phyloP scores from a whole-genome alignment of 208 protist genomes.

The Wallacemonas sp. region DNA sequence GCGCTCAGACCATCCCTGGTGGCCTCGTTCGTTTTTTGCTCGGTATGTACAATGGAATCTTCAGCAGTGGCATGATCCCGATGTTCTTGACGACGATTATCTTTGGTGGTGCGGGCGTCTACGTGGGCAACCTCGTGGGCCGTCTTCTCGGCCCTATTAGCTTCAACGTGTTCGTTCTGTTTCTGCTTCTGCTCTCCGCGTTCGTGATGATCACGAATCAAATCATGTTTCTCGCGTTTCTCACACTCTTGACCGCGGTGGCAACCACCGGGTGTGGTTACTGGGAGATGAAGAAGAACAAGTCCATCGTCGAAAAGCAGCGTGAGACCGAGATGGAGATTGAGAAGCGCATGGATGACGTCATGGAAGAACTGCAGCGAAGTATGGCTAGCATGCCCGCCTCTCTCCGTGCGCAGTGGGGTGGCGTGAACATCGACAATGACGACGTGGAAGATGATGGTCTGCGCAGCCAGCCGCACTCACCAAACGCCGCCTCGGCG shows the following conservation, averaged over 20 bases:
- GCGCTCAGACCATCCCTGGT: conserved; percentile 55
- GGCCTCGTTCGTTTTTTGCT: conserved; percentile 49
- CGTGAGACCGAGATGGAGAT: conserved; percentile 55
- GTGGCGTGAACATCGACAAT: conserved; percentile 35
- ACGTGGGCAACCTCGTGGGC: conserved; percentile 46
- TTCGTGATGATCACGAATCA: conserved; percentile 41
- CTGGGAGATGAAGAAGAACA: conserved; percentile 42
- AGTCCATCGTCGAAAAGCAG: conserved; percentile 43
- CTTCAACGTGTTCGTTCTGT: conserved; percentile 57
- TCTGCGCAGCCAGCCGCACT: not conserved
- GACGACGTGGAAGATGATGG: conserved; percentile 24
- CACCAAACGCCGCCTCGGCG: not conserved
- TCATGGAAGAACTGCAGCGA: conserved; percentile 48
- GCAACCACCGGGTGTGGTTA: conserved; percentile 30
- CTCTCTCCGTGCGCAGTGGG: not conserved
- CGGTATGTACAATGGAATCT: conserved; percentile 29
- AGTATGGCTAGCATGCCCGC: conserved; percentile 41
- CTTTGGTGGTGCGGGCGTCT: conserved; percentile 49
- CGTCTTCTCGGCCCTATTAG: conserved; percentile 50
- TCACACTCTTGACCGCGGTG: conserved; percentile 29
- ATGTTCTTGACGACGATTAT: conserved; percentile 41
- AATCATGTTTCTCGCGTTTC: conserved; percentile 26
- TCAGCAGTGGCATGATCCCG: conserved; percentile 26
- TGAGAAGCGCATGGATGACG: conserved; percentile 52
- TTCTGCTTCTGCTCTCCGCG: conserved; percentile 47